phyloP scores from a whole-genome alignment of 1,284 basidiomycete genomes.

The Ceratorhiza oryzae-sativae region DNA sequence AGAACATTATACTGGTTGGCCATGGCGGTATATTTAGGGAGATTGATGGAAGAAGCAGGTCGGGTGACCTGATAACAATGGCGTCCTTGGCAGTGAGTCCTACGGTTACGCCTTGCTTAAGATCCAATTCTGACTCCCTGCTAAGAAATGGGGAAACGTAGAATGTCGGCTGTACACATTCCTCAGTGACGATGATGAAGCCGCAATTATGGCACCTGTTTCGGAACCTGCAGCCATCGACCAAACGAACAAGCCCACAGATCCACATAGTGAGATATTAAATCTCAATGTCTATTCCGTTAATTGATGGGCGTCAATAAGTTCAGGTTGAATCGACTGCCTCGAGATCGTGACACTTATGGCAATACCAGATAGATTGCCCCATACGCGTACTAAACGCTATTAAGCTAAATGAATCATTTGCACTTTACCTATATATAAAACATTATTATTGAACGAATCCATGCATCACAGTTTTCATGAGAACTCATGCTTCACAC shows the following conservation, averaged over 20 bases:
- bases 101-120: not conserved
- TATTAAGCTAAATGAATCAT: no score
- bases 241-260: constrained; percentile 1
- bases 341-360: no score
- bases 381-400: no score
- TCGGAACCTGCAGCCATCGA: not conserved
- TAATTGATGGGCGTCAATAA: not conserved
- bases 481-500: no score
- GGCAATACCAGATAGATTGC: no score
- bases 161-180: constrained; percentile 33
- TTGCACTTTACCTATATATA: no score
- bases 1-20: constrained; percentile 18
- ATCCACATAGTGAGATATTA: constrained; percentile 18
- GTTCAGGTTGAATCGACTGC: not conserved
- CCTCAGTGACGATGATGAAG: constrained; percentile 29
- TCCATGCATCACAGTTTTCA: no score
- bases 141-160: constrained; percentile 32
- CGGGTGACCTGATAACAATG: not conserved
- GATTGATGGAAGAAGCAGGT: constrained; percentile 14
- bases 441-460: no score
- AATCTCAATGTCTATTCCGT: not conserved
- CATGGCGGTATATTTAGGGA: constrained; percentile 34
- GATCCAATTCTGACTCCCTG: no score
- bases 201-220: constrained; percentile 14
- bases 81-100: constrained; percentile 18